A percentile compares a stretch with the other conserved stretches of the same genome.
Conservation (phyloP, 1,139 yeast genomes). For the Protomyces arabidopsidicola region DNA sequence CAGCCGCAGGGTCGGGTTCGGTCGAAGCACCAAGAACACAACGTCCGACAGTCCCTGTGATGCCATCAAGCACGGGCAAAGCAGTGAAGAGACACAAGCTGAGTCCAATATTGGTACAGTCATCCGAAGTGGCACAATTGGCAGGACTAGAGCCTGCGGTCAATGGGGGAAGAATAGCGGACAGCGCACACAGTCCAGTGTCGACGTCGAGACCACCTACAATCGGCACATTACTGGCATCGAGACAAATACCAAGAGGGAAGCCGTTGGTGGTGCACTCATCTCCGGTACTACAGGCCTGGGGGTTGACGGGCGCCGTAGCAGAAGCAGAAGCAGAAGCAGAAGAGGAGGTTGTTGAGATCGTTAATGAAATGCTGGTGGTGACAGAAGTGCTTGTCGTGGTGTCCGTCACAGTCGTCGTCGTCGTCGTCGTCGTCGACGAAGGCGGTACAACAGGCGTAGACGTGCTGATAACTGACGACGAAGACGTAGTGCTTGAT, state of each 20-base stretch:
- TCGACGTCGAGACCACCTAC: neutral
- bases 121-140: neutral
- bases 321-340: neutral
- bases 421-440: too few relatives aligned
- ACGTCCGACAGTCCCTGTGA: neutral
- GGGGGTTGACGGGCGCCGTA: neutral
- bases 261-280: neutral
- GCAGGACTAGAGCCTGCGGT: neutral
- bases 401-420: neutral
- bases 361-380: neutral
- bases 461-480: neutral
- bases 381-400: neutral
- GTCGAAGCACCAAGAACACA: neutral
- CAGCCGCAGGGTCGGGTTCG: neutral
- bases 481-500: neutral
- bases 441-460: neutral
- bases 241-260: neutral
- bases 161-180: neutral
- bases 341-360: neutral
- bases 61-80: neutral
- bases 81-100: neutral
- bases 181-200: neutral
- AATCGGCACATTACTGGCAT: neutral
- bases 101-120: slow-evolving; percentile 5
- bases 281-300: neutral